Evolutionary conservation across 108 stramenopile genomes (phyloP), one percentile per base, ranked within the genome.

Genomic region (Seminavis robusta): DNA sequence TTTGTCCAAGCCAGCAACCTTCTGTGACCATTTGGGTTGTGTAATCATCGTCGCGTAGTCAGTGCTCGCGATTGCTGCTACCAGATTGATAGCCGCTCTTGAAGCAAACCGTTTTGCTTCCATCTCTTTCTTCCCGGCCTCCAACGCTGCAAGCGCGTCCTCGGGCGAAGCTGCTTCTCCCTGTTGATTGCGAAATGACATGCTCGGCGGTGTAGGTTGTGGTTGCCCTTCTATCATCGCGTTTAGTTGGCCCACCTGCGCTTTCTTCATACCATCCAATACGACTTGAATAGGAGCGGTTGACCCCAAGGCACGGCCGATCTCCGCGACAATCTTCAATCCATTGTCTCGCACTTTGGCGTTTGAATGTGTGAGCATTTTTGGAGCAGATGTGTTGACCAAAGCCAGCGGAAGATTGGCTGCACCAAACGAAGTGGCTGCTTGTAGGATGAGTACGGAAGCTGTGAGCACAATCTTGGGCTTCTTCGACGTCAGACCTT

Each of bases 11-110:
- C 84, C 93, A n/a, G 71, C 81, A 24, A 86, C 84, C 56, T 90
- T 94, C 47, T 94, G 85, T 13, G 72, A 75, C 93, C 93, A 94
- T 56, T 94, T 94, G 8, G 76, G 67, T 29, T 67, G 42, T 39
- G 77, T 72, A 11, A 94, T 64, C 38, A 81, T 77, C 5, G 63
- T 43, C 2, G 67, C 51, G 67, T 94, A 94, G 8, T 84, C 84
- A 7, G 89, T 84, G 54, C 68, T 72, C 3, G 56, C 41, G 1
- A 87, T 46, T 21, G 63, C 69, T 27, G 64, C 68, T 33, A 90
- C 56, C 27, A 94, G 70, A 66, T 94, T 71, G 29, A 91, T 75
- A 39, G 80, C 84, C 4, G 74, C 67, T 42, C 93, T 63, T 19
- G 76, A 33, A 2, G 81, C 81, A 66, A 68, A 74, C 32, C 71